Evolutionary conservation across 169 alveolate genomes (phyloP).

Genomic region (Cryptosporidium felis): DNA sequence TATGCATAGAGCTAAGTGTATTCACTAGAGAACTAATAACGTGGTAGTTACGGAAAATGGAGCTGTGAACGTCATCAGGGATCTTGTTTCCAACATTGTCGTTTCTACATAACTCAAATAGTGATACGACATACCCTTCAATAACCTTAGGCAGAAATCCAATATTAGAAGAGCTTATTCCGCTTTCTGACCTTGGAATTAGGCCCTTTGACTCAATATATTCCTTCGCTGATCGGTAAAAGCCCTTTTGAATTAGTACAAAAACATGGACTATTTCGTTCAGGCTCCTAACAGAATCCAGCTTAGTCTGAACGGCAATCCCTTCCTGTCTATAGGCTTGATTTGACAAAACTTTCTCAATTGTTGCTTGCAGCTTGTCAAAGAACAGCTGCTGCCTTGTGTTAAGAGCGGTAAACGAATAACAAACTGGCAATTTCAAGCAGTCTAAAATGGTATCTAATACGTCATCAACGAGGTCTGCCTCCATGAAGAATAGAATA

Average conservation of each 20-base stretch:
- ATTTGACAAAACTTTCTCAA: conserved; percentile 1
- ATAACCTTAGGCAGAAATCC: conserved; percentile 43
- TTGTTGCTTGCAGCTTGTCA: conserved; percentile 35
- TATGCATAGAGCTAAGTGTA: not conserved
- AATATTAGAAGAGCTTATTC: conserved; percentile 13
- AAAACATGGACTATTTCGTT: conserved; percentile 38
- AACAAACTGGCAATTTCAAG: conserved; percentile 38
- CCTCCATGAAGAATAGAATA: conserved; percentile 48
- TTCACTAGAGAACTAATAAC: conserved; percentile 28
- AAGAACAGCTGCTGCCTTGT: conserved; percentile 64
- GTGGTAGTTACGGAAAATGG: conserved; percentile 39
- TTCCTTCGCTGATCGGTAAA: conserved; percentile 52
- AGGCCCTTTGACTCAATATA: conserved; percentile 46
- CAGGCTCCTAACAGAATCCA: conserved; percentile 6
- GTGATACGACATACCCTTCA: conserved; percentile 52
- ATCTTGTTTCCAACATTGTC: not conserved
- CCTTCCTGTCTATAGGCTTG: not conserved
- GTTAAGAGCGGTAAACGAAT: conserved; percentile 23
- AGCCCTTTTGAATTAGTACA: conserved; percentile 61
- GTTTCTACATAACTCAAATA: conserved; percentile 52
- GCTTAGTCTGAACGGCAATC: conserved; percentile 10
- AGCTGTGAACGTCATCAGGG: conserved; percentile 30
- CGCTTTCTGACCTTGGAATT: conserved; percentile 36
- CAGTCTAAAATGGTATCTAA: conserved; percentile 41
- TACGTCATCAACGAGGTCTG: conserved; percentile 26